Base-by-base conservation (phyloP, 345 rosid genomes). In the Gossypium mustelinum region DNA sequence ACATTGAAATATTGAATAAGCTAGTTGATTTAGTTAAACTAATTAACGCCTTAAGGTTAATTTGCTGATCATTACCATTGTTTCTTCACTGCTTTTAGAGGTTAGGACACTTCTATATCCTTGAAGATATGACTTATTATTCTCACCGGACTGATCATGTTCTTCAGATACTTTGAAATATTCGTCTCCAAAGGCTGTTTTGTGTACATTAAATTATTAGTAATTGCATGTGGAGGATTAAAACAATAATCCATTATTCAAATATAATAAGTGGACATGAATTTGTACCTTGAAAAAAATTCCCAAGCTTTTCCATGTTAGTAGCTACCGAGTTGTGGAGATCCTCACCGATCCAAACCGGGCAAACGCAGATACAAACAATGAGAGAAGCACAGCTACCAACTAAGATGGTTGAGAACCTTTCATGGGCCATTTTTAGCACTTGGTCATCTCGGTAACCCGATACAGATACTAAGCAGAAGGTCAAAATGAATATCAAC, bases 401-500 rank as follows among this genome's bases (percentile, higher is more conserved):
- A 14, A 86, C 72, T 5, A 74, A 11, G 18, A 86, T 66, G 1
- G 85, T 82, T 0, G 70, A 70, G 2, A 84, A 2, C 63, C 89
- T 81, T 11, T 78, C 48, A 0, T 52, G 57, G 0, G 89, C 86
- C 17, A 76, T 44, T 13, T 18, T 44, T 0, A 82, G 5, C 1
- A 77, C 55, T 45, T 82, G 65, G 18, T 67, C 47, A 0, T 69
- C 73, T 48, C 76, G 72, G 44, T 75, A 75, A 45, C 84, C 81
- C 20, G 87, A 81, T 2, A 85, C 76, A 1, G 80, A 77, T 24
- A 82, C 75, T 67, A 87, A 50, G 13, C 78, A 45, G 76, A 78
- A 85, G n/a, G 90, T 85, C 75, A 87, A 22, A 27, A 80, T 81
- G 71, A 87, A 87, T 39, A 87, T 74, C 29, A 51, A 0, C 57